Evolutionary conservation across 208 protist genomes (phyloP).

Genomic region (Trichomonas vaginalis): DNA sequence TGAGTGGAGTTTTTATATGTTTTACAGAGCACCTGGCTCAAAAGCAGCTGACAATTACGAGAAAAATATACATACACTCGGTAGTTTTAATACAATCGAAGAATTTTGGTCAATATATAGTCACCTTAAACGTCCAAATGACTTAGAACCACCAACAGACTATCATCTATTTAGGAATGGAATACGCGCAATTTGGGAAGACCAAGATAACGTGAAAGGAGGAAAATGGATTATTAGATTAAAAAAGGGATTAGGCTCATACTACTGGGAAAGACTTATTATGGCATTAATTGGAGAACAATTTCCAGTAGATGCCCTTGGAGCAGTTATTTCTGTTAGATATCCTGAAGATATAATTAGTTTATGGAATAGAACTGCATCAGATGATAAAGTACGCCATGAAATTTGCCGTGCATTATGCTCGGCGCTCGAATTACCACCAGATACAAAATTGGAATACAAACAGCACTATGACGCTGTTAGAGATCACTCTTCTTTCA

Average conservation of each 20-base stretch:
- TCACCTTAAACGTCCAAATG: not conserved
- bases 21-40: not conserved
- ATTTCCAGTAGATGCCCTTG: not conserved
- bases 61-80: not conserved
- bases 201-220: conserved; percentile 18
- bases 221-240: conserved; percentile 21
- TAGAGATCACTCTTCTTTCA: conserved; percentile 7
- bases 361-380: not conserved
- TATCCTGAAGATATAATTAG: not conserved
- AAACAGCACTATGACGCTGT: not conserved
- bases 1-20: not conserved
- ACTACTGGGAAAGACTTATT: not conserved
- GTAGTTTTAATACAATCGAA: not conserved
- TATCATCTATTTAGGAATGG: conserved; percentile 22
- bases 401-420: not conserved
- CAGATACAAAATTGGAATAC: not conserved
- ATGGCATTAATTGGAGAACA: not conserved
- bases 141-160: not conserved
- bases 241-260: not conserved
- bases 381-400: not conserved
- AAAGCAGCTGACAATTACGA: not conserved
- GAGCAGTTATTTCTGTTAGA: not conserved
- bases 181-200: conserved; percentile 24
- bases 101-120: not conserved
- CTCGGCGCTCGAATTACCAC: not conserved